Conservation (phyloP, 176 grass and related monocot species). For the Secale cereale region DNA sequence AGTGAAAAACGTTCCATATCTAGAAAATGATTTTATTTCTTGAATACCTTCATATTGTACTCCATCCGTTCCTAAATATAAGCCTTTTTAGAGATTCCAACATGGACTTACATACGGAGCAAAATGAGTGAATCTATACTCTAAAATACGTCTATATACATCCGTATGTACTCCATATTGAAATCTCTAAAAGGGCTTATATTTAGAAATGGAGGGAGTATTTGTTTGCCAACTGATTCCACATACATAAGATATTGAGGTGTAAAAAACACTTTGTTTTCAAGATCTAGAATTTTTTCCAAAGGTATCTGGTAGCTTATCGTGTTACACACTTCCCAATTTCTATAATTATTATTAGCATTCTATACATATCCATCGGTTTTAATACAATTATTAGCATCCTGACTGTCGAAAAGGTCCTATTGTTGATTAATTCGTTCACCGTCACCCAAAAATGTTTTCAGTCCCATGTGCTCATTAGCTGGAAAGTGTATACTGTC, state of each 20-base stretch:
- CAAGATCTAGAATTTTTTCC: neutral
- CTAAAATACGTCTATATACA: too few relatives aligned
- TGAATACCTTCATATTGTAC: neutral
- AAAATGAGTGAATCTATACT: too few relatives aligned
- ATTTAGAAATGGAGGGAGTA: too few relatives aligned
- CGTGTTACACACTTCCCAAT: neutral
- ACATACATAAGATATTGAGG: neutral
- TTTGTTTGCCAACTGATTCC: slow-evolving; percentile 2
- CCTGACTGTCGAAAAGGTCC: neutral
- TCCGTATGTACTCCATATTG: too few relatives aligned
- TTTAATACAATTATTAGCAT: slow-evolving; percentile 9
- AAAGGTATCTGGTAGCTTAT: neutral
- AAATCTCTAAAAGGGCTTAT: too few relatives aligned
- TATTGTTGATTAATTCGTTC: neutral
- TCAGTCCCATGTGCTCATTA: neutral
- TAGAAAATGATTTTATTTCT: neutral
- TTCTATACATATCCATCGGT: neutral
- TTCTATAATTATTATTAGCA: neutral
- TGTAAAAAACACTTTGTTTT: neutral
- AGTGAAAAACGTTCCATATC: slow-evolving; percentile 20
- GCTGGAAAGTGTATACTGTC: neutral
- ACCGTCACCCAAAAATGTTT: neutral
- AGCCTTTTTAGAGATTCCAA: too few relatives aligned
- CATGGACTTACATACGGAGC: too few relatives aligned
- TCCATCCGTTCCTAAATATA: too few relatives aligned